Evolutionary conservation across 148 eudicot species (phyloP), one percentile per base, ranked within the genome.

Genomic region (Diospyros kaki): DNA sequence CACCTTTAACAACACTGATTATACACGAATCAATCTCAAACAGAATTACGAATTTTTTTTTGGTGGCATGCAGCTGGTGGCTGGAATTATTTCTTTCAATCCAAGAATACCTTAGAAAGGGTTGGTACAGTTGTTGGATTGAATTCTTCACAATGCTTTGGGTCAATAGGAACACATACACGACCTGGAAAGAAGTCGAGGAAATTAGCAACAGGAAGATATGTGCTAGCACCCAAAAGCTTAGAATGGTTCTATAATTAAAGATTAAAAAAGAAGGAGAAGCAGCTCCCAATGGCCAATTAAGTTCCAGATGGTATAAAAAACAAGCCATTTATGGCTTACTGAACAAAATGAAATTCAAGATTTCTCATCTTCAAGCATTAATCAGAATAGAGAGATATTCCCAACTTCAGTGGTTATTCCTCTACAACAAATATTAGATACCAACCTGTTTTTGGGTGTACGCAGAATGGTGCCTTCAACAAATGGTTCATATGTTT

Each of bases 401-500:
- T 18, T 68, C 11, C 58, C 15, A 41, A 39, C 17, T 9, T 41
- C 62, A 28, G 28, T 53, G 51, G 69, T 11, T 48, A 2, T 0
- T 74, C 9, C 28, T 48, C 38, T 64, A 42, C 38, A 44, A 68
- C 51, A 52, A 59, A 39, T 43, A 55, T 43, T n/a, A 9, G 64
- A 41, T 45, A 64, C 87, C 60, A 73, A 91, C 99, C 99, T 92
- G 99, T 95, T 83, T 95, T 90, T 5, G 97, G 96, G 79, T 95
- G 99, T 62, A 93, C 80, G 75, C 99, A 93, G 70, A 95, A 95
- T 38, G 99, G 97, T 59, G 97, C 92, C 83, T 95, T 95, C 80
- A 95, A 84, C 84, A 95, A 87, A 82, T 93, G 99, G 74, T 92
- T 93, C 94, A 88, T 95, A 77, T 89, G 97, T 77, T 89, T 95